A percentile compares a stretch with the other conserved stretches of the same genome.
Evolutionary conservation across 345 rosid species (phyloP).

Genomic region (Isatis tinctoria): DNA sequence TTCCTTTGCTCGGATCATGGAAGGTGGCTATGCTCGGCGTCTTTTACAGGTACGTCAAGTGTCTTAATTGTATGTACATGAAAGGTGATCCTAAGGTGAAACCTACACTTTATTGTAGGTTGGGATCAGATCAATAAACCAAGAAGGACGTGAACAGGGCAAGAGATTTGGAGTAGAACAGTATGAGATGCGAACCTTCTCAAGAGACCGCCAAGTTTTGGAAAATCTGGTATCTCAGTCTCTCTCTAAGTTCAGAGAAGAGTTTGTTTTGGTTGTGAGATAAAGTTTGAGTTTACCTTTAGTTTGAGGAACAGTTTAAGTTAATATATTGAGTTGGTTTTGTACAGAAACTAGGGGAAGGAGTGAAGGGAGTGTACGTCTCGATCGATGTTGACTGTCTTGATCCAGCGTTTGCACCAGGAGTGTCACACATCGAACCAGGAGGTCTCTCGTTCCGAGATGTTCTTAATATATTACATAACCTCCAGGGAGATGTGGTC

Average conservation of each 20-base stretch:
- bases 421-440: constrained; percentile 97
- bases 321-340: neutral
- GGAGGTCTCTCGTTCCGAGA: constrained; percentile 97
- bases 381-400: constrained; percentile 93
- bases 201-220: constrained; percentile 61
- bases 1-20: constrained; percentile 98
- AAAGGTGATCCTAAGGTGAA: neutral
- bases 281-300: neutral
- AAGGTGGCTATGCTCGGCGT: constrained; percentile 88
- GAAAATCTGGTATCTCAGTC: constrained; percentile 67
- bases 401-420: constrained; percentile 98
- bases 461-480: constrained; percentile 84
- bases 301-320: neutral
- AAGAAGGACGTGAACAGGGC: constrained; percentile 91
- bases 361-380: constrained; percentile 89
- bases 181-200: constrained; percentile 89
- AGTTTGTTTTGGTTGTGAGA: neutral
- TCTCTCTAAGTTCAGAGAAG: neutral
- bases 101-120: constrained; percentile 44
- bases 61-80: constrained; percentile 26
- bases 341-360: constrained; percentile 93
- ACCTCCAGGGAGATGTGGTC: constrained; percentile 75
- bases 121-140: constrained; percentile 83
- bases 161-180: constrained; percentile 94
- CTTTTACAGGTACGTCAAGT: constrained; percentile 66